Evolutionary conservation across 2,329 filamentous ascomycete genomes (phyloP).

Genomic region (Curvularia hawaiiensis): DNA sequence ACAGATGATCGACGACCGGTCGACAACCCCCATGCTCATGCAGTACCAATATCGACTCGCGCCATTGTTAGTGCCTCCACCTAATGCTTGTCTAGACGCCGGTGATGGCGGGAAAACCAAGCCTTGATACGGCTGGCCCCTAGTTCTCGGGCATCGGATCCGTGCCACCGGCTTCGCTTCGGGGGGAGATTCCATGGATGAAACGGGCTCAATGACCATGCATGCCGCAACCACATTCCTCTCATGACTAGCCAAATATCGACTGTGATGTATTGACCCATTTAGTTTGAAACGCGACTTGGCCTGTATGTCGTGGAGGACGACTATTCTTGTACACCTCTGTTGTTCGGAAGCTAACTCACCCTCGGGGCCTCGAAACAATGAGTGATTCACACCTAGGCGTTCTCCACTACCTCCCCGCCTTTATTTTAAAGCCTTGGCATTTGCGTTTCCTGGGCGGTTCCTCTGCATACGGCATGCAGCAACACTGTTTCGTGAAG

Average conservation of each 20-base stretch:
- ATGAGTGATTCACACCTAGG: slow-evolving; percentile 20
- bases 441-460: slow-evolving; percentile 8
- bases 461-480: slow-evolving; percentile 1
- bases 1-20: slow-evolving; percentile 21
- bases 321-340: slow-evolving; percentile 1
- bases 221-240: slow-evolving; percentile 22
- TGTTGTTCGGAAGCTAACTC: slow-evolving; percentile 4
- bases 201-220: slow-evolving; percentile 17
- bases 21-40: slow-evolving; percentile 19
- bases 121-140: slow-evolving; percentile 17
- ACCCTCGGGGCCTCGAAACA: slow-evolving; percentile 19
- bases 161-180: slow-evolving; percentile 26
- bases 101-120: slow-evolving; percentile 20
- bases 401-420: not conserved
- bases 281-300: slow-evolving; percentile 9
- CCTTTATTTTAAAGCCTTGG: slow-evolving; percentile 1
- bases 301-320: not conserved
- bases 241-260: slow-evolving; percentile 7
- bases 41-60: slow-evolving; percentile 32
- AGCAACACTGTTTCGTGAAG: slow-evolving; percentile 8
- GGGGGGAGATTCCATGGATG: slow-evolving; percentile 7
- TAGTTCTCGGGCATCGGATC: slow-evolving; percentile 18
- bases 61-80: slow-evolving; percentile 13
- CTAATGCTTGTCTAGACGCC: slow-evolving; percentile 20
- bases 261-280: not conserved